A percentile compares a stretch with the other conserved stretches of the same genome.
Evolutionary conservation across 2,329 filamentous ascomycete genomes (phyloP).

Genomic region (Trichoderma guizhouense): DNA sequence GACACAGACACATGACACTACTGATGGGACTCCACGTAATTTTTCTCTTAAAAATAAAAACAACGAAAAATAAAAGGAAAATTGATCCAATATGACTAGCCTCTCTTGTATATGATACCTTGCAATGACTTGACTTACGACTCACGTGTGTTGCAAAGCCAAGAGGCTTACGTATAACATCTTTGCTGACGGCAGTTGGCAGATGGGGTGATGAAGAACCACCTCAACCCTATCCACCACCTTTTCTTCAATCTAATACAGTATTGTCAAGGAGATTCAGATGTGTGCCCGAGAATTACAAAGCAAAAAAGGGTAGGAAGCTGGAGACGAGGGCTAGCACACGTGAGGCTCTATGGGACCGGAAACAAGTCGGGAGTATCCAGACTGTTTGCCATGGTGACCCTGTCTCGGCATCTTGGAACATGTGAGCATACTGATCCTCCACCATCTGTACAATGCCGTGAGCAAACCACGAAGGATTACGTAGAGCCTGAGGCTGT

Average conservation of each 20-base stretch:
- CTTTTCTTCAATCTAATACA: neutral
- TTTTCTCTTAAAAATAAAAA: neutral
- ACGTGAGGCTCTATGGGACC: neutral
- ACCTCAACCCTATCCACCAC: too few species aligned
- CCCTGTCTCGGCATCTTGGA: neutral
- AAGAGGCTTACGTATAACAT: neutral
- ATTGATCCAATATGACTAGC: neutral
- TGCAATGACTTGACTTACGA: neutral
- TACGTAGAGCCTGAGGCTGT: conserved; percentile 21
- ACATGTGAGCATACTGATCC: neutral
- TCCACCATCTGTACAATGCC: neutral
- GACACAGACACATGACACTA: neutral
- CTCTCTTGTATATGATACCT: neutral
- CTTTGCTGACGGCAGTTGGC: neutral
- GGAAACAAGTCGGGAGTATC: neutral
- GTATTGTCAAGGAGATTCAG: neutral
- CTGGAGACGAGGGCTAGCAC: neutral
- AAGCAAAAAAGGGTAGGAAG: neutral
- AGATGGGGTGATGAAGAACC: neutral
- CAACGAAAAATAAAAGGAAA: neutral
- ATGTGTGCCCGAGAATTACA: neutral
- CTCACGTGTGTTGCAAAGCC: neutral
- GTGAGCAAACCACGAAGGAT: neutral
- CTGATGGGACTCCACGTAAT: neutral
- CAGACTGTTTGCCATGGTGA: neutral